A percentile compares a stretch with the other conserved stretches of the same genome.
These are phyloP conservation scores for Infundibulicybe gibba DNA, from an alignment of 768 basidiomycete genomes.

Conservation along the genomic window DNA sequence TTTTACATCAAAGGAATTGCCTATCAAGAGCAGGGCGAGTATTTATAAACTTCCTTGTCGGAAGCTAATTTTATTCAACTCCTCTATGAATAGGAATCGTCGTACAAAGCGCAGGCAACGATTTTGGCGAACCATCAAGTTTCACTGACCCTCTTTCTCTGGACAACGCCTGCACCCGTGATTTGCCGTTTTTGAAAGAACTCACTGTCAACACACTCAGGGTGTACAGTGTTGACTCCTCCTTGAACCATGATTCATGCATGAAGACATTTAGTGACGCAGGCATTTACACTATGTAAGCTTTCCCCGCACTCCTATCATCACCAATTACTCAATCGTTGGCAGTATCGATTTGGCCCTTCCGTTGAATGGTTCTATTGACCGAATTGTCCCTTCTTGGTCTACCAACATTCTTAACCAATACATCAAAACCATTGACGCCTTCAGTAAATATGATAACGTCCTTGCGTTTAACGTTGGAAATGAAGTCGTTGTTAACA, in stretches of 20 bases:
- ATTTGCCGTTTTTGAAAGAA: conserved; percentile 72
- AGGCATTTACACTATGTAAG: conserved; percentile 85
- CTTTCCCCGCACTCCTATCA: no score
- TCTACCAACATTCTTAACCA: conserved; percentile 74
- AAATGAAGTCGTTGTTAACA: conserved; percentile 67
- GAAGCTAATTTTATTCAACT: no score
- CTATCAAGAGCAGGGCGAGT: conserved; percentile 78
- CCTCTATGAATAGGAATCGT: conserved; percentile 29
- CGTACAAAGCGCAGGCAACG: conserved; percentile 45
- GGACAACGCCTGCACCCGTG: conserved; percentile 64
- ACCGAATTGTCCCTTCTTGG: conserved; percentile 74
- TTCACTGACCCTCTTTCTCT: conserved; percentile 81
- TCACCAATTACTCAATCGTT: no score
- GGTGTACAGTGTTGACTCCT: conserved; percentile 82
- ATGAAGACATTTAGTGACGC: conserved; percentile 75
- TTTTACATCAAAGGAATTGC: conserved; percentile 90
- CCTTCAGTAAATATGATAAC: conserved; percentile 85
- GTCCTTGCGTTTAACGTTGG: conserved; percentile 88
- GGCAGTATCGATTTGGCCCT: conserved; percentile 81
- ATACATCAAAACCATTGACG: conserved; percentile 75
- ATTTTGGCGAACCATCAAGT: conserved; percentile 68
- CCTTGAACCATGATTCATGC: conserved; percentile 82
- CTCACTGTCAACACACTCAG: conserved; percentile 81
- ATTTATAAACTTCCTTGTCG: neutral
- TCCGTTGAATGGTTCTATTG: conserved; percentile 83